Base-by-base conservation (phyloP, 768 basidiomycete species). In the Tricholoma terreum region DNA sequence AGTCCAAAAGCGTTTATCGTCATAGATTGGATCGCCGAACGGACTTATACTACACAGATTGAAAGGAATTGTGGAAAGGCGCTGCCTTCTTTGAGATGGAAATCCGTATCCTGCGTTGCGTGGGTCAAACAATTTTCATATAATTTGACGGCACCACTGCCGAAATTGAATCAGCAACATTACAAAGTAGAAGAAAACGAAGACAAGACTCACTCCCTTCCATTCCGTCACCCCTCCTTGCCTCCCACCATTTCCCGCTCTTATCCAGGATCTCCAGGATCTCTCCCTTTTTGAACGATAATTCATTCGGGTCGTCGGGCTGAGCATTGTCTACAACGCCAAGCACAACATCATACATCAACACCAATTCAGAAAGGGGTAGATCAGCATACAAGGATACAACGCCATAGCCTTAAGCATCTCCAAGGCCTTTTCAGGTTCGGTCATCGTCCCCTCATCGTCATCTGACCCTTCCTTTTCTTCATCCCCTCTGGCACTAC, bases 161-260 rank as follows among this genome's bases (percentile, higher is more conserved):
- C 9, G 7, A 10, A n/a, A 12, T 24, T 46, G 5, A 6, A 17
- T 30, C n/a, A n/a, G n/a, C n/a, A n/a, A n/a, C 24, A 31, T 2
- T 15, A 31, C 1, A 6, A 48, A 49, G 2, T 35, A 9, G 34
- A 52, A 52, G 53, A 52, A 43, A 50, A 19, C n/a, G n/a, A n/a
- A n/a, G 24, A 27, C 24, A 6, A 27, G 1, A 85, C 88, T 69
- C 65, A 90, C 88, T 87, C 63, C 88, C 88, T 56, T 77, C 64
- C 4, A 67, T 66, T 52, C 89, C 90, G 65, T 91, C 86, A 2
- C 70, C 36, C 67, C 82, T 89, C 64, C 76, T 82, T 15, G 85
- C 89, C 64, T 87, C 86, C 90, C 91, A 94, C 92, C 92, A 92
- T 67, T 91, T 90, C n/a, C 88, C 89, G 4, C 67, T 60, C 54